Evolutionary conservation across 2,329 filamentous ascomycete genomes (phyloP), one percentile per base, ranked within the genome.

Genomic region (Fusarium coffeatum): DNA sequence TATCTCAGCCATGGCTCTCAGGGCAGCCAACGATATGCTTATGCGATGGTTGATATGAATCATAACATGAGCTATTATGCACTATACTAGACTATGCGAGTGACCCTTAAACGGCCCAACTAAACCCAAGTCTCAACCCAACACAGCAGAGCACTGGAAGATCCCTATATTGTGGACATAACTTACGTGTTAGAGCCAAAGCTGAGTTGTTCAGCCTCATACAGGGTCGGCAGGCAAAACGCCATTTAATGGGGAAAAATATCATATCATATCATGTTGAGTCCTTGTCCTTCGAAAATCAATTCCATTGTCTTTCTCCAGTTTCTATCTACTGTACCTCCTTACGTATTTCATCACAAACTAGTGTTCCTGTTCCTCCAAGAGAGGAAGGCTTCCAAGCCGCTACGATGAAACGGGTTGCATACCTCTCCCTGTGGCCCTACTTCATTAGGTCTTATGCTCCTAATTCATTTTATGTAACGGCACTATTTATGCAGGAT

Each of bases 51-150:
- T 20, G 42, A n/a, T 37, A 15, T 54, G 48, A 54, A 55, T 37
- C 37, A 37, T 28, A 37, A 37, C 22, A 58, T 13, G 49, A 54
- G 20, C 30, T 37, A 37, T 50, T 25, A 15, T 53, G 23, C 34
- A 42, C 34, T 53, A 41, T 22, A 45, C 15, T 42, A 34, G 6
- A 34, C 32, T 43, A 55, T 55, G 13, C 27, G 45, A 60, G 20
- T 25, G 62, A 61, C 61, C 61, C 61, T 28, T 61, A 34, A 66
- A 61, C 47, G 47, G 47, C 61, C 47, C 61, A 51, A 16, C 22
- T 25, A 13, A 51, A 23, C n/a, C 15, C 28, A 30, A 15, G 28
- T 30, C 28, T 59, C 61, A 51, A 20, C 22, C 32, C 9, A 51
- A 23, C 11, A 49, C 32, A 56, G 5, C 11, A 49, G 23, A 56